phyloP scores from a whole-genome alignment of 2,329 filamentous ascomycete species.

The Trichophyton equinum region DNA sequence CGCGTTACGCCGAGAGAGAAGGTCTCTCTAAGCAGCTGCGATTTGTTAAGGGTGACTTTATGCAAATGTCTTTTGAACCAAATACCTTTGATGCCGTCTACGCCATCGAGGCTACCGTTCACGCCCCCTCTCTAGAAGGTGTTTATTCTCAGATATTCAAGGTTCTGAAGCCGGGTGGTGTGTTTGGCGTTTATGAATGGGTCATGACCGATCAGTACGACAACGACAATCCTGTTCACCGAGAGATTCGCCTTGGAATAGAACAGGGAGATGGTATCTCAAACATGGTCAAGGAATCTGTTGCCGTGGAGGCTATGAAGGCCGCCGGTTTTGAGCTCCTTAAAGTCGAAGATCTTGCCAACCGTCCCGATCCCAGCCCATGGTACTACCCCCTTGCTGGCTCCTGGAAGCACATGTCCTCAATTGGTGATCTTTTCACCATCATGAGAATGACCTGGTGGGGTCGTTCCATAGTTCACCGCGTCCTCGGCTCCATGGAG shows the following conservation, averaged over 20 bases:
- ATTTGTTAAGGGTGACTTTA: conserved; percentile 94
- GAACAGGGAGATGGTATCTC: conserved; percentile 94
- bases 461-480: conserved; percentile 63
- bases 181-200: conserved; percentile 98
- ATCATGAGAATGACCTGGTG: conserved; percentile 80
- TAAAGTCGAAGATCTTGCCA: conserved; percentile 75
- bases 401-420: conserved; percentile 69
- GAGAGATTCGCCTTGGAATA: conserved; percentile 82
- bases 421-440: conserved; percentile 66
- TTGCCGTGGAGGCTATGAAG: conserved; percentile 71
- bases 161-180: conserved; percentile 87
- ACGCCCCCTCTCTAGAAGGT: conserved; percentile 78
- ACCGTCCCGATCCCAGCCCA: conserved; percentile 59
- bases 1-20: conserved; percentile 68
- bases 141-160: conserved; percentile 93
- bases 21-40: conserved; percentile 64
- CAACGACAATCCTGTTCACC: conserved; percentile 73
- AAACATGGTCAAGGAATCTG: conserved; percentile 85
- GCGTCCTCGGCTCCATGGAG: conserved; percentile 65
- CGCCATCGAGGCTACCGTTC: conserved; percentile 92
- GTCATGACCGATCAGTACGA: conserved; percentile 95
- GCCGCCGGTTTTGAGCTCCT: conserved; percentile 75
- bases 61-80: conserved; percentile 95
- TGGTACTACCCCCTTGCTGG: conserved; percentile 94
- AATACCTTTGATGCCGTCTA: conserved; percentile 91